Percentiles rank a stretch among this genome's conserved stretches.
phyloP scores from a whole-genome alignment of 2,329 filamentous ascomycete genomes.

The Aspergillus sp. region DNA sequence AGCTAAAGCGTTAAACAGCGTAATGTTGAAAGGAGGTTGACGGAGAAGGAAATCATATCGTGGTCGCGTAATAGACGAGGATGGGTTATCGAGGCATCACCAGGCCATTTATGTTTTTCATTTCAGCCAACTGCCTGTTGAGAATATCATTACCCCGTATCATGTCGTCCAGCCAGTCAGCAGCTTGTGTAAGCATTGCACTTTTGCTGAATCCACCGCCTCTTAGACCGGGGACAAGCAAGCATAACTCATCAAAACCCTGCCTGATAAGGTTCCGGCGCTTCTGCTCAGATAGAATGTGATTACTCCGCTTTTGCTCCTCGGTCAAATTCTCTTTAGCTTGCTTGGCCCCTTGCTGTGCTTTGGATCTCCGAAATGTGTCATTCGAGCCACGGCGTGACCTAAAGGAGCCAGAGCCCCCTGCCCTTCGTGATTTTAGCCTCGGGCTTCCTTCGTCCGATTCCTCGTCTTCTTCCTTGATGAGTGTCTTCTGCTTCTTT shows the following conservation, averaged over 20 bases:
- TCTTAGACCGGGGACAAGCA: conserved; percentile 65
- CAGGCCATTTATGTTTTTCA: conserved; percentile 32
- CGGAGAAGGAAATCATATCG: conserved; percentile 9
- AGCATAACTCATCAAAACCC: conserved; percentile 71
- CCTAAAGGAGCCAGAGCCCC: conserved; percentile 32
- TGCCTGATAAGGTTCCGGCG: conserved; percentile 71
- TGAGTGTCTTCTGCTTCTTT: conserved; percentile 22
- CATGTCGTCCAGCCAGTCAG: conserved; percentile 68
- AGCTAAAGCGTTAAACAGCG: neutral
- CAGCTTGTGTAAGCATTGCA: conserved; percentile 64
- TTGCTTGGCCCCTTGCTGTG: conserved; percentile 22
- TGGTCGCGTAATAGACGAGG: conserved; percentile 13
- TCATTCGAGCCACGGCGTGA: conserved; percentile 26
- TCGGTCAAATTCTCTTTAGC: conserved; percentile 59
- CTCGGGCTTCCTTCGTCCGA: conserved; percentile 27
- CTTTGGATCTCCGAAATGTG: conserved; percentile 29
- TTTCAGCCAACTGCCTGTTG: conserved; percentile 44
- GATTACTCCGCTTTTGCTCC: conserved; percentile 75
- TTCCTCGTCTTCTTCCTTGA: conserved; percentile 34
- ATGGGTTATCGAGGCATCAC: conserved; percentile 28
- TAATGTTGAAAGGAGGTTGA: neutral
- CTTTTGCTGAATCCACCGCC: conserved; percentile 77
- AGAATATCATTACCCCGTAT: conserved; percentile 59
- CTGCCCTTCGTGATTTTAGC: conserved; percentile 42
- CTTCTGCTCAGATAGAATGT: conserved; percentile 83